Conservation (phyloP, 257 asterid genomes). For the Solanum pinnatisectum region DNA sequence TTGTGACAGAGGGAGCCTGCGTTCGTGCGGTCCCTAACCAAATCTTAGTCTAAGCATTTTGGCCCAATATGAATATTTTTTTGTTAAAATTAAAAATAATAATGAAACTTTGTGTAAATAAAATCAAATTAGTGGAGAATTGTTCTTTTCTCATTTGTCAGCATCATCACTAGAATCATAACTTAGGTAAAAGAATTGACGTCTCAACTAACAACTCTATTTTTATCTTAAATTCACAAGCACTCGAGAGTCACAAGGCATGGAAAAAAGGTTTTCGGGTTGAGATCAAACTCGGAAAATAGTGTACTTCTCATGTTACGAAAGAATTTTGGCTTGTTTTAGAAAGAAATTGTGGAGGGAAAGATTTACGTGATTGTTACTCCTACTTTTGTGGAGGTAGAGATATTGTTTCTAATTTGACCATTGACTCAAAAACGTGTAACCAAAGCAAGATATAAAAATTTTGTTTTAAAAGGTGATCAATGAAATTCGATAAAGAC, state of each 20-base stretch:
- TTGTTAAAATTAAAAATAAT: background rate
- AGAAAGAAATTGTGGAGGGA: background rate
- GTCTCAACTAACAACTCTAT: background rate
- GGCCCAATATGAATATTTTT: background rate
- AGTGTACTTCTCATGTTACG: background rate
- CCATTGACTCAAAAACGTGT: background rate
- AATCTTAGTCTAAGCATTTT: background rate
- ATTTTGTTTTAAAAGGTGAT: background rate
- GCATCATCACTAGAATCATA: background rate
- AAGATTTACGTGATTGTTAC: background rate
- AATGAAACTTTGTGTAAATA: too few relatives aligned
- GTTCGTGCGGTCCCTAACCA: conserved; percentile 10
- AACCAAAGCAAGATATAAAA: background rate
- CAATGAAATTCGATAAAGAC: background rate
- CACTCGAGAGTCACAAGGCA: background rate
- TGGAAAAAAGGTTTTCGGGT: background rate
- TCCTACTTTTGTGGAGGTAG: too few relatives aligned
- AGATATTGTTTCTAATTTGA: too few relatives aligned
- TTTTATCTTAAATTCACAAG: background rate
- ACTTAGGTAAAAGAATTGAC: background rate
- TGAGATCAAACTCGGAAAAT: background rate
- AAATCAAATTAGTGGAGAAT: background rate
- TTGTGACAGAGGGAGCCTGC: conserved; percentile 9
- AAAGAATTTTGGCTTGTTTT: background rate
- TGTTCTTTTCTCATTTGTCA: background rate